Base-by-base conservation (phyloP, 768 basidiomycete genomes). In the Suillus occidentalis region DNA sequence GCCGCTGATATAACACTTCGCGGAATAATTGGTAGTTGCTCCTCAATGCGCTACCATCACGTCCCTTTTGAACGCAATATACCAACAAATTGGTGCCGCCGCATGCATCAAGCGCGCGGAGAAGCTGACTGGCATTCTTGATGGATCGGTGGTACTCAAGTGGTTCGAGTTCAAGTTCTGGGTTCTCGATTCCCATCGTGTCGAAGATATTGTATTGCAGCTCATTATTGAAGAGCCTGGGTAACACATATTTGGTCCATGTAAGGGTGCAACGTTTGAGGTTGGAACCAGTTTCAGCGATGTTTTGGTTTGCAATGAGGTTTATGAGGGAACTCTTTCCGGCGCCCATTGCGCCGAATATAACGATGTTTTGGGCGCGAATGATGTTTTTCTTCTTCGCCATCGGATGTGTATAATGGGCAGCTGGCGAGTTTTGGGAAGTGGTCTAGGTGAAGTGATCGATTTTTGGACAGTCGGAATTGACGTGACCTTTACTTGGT, bases 311-410 rank as follows among this genome's bases (percentile, higher is more conserved):
- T 4, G 72, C 72, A 20, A 83, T 65, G 70, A 83, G 75, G 69
- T 83, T 83, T 64, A 84, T 71, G 49, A 82, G 73, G 18, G 80
- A 81, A 63, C 83, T 84, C 63, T 83, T 83, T 25, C 79, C 78
- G 57, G 77, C 75, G 1, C 75, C 75, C 6, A 68, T 71, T 65
- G 77, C 75, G 22, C 75, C 75, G 47, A 76, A 76, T 55, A 76
- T 71, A 25, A 76, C 68, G 31, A 76, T 60, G 16, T 76, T 76
- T 67, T 75, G 64, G 39, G 67, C 57, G 57, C 50, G 60, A 62
- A 34, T 2, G 39, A 20, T 20, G n/a, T 3, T 18, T 61, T 28
- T 10, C 6, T 40, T 16, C 14, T 16, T 31, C 39, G 16, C 56
- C 53, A 59, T 63, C 53, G 53, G 52, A 34, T 34, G 52, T 10